Evolutionary conservation across 2,329 filamentous ascomycete genomes (phyloP).

Genomic region (Pseudogymnoascus pannorum): DNA sequence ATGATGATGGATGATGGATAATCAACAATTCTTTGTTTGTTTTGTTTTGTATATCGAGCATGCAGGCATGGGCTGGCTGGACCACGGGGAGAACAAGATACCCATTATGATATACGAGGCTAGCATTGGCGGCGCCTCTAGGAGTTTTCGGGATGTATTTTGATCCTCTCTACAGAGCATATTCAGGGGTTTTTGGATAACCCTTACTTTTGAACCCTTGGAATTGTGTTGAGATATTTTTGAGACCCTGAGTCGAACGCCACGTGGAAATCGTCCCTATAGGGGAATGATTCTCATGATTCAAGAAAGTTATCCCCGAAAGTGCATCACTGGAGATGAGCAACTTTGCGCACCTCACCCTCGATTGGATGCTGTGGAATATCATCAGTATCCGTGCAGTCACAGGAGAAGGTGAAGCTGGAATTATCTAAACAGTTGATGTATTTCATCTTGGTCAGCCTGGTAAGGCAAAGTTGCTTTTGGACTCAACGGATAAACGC

Average conservation of each 20-base stretch:
- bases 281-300: neutral
- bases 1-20: neutral
- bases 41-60: neutral
- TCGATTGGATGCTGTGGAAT: neutral
- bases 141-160: neutral
- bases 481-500: neutral
- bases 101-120: slow-evolving; percentile 1
- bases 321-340: neutral
- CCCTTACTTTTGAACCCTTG: neutral
- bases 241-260: slow-evolving; percentile 5
- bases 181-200: neutral
- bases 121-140: neutral
- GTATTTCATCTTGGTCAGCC: neutral
- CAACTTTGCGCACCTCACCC: neutral
- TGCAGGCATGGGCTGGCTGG: neutral
- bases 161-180: neutral
- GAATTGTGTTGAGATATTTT: neutral
- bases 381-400: neutral
- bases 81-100: neutral
- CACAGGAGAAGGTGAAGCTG: neutral
- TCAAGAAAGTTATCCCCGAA: neutral
- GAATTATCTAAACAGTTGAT: neutral
- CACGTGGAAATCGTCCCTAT: slow-evolving; percentile 5
- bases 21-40: no score
- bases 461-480: neutral